These are phyloP conservation scores for Chaetomiaceae sp. DNA, from an alignment of 2,329 filamentous ascomycete genomes.

Conservation along the genomic window DNA sequence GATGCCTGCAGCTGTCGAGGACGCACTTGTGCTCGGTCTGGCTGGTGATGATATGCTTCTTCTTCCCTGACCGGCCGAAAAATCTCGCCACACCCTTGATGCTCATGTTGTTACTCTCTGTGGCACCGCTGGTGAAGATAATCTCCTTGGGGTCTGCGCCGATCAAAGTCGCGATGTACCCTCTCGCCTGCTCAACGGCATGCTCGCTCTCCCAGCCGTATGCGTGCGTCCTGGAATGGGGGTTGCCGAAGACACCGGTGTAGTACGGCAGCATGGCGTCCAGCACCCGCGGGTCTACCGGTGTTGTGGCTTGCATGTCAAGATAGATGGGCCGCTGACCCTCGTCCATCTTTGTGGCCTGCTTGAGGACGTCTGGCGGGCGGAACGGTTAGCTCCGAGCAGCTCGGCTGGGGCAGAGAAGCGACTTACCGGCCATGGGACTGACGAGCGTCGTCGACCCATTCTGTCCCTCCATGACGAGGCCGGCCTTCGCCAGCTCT, in stretches of 20 bases:
- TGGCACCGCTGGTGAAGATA: conserved; percentile 96
- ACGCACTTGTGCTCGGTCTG: conserved; percentile 99
- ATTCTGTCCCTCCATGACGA: conserved; percentile 46
- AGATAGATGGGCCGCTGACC: conserved; percentile 93
- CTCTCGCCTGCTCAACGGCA: conserved; percentile 81
- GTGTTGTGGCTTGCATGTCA: conserved; percentile 97
- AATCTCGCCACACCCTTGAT: conserved; percentile 97
- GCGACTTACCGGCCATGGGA: conserved; percentile 60
- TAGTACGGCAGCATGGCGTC: conserved; percentile 96
- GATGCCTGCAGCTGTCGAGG: conserved; percentile 90
- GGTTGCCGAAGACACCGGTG: conserved; percentile 91
- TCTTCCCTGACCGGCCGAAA: conserved; percentile 88
- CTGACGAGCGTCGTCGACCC: conserved; percentile 68
- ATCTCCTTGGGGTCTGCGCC: conserved; percentile 97
- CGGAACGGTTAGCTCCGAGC: conserved; percentile 10
- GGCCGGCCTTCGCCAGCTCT: conserved; percentile 65
- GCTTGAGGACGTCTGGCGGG: conserved; percentile 69
- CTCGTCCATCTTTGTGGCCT: conserved; percentile 89
- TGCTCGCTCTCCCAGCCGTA: conserved; percentile 99
- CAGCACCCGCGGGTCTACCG: conserved; percentile 87
- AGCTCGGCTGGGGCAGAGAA: conserved; percentile 23
- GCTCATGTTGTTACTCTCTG: conserved; percentile 99
- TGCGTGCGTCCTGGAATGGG: conserved; percentile 93
- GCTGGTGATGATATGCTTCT: conserved; percentile 95
- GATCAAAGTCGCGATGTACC: conserved; percentile 79